Conservation (phyloP, 768 basidiomycete genomes). For the Megacollybia marginata region DNA sequence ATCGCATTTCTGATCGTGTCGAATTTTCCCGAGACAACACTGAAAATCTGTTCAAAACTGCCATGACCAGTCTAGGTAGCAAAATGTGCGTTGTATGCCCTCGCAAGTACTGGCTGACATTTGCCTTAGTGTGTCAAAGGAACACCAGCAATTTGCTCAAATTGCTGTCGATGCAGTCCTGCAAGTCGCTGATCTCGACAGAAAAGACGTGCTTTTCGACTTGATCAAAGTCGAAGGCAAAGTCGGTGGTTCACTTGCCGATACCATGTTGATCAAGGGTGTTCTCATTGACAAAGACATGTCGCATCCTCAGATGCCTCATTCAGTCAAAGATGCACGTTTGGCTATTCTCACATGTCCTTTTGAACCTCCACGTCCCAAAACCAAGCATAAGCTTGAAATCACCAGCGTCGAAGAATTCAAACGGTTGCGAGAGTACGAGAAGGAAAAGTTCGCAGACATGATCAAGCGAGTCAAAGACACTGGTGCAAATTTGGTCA, state of each 20-base stretch:
- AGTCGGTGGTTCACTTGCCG: constrained; percentile 93
- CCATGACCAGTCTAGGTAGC: constrained; percentile 93
- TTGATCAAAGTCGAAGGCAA: constrained; percentile 99
- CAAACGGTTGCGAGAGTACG: constrained; percentile 89
- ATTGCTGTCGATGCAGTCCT: constrained; percentile 98
- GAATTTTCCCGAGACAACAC: constrained; percentile 79
- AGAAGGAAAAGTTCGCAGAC: constrained; percentile 91
- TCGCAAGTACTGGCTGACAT: not conserved
- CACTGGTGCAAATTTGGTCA: constrained; percentile 95
- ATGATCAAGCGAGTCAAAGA: constrained; percentile 98
- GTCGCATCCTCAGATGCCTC: constrained; percentile 99
- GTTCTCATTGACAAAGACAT: constrained; percentile 99
- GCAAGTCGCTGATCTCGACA: constrained; percentile 89
- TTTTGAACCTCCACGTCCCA: constrained; percentile 97
- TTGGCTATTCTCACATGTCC: constrained; percentile 98
- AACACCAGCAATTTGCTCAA: constrained; percentile 89
- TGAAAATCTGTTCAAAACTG: constrained; percentile 84
- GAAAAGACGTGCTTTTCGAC: constrained; percentile 94
- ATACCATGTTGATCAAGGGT: constrained; percentile 91
- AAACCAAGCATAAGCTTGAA: constrained; percentile 98
- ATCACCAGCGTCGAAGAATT: constrained; percentile 96
- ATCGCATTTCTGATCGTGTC: constrained; percentile 85
- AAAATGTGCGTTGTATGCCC: constrained; percentile 74
- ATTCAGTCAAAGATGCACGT: constrained; percentile 76
- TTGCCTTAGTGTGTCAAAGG: constrained; percentile 82